These are phyloP conservation scores for Neopestalotiopsis sp. DNA, from an alignment of 2,329 filamentous ascomycete species.

Conservation along the genomic window DNA sequence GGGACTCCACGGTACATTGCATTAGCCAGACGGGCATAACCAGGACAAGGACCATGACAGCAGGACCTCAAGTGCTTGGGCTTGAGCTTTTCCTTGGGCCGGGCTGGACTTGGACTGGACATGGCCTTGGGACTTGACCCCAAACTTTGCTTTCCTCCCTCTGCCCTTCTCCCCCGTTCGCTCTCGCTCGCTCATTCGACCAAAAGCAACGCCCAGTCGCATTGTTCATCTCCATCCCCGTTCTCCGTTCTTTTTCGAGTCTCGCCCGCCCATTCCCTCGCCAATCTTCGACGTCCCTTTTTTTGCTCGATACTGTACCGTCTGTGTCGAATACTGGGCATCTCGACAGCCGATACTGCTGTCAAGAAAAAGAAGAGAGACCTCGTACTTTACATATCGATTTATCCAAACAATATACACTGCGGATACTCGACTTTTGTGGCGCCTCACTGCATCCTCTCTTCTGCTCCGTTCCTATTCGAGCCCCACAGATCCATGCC, in stretches of 20 bases:
- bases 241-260: constrained; percentile 15
- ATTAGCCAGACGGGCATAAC: not conserved
- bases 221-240: constrained; percentile 4
- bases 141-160: not conserved
- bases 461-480: not conserved
- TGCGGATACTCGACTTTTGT: not conserved
- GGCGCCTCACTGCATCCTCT: not conserved
- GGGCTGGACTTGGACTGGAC: not conserved
- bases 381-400: not conserved
- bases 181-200: constrained; percentile 7
- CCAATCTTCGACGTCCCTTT: not conserved
- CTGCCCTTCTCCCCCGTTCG: not conserved
- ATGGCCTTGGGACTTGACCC: not conserved
- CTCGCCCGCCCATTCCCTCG: constrained; percentile 1
- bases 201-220: constrained; percentile 15
- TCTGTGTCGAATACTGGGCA: not conserved
- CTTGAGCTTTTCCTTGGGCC: not conserved
- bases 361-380: not conserved
- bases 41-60: too few species aligned
- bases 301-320: not conserved
- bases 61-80: too few species aligned
- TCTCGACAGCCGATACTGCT: not conserved
- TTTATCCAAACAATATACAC: not conserved
- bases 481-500: constrained; percentile 11
- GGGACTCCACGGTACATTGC: not conserved